Evolutionary conservation across 345 rosid species (phyloP).

Genomic region (Cardamine chenopodiifolia): DNA sequence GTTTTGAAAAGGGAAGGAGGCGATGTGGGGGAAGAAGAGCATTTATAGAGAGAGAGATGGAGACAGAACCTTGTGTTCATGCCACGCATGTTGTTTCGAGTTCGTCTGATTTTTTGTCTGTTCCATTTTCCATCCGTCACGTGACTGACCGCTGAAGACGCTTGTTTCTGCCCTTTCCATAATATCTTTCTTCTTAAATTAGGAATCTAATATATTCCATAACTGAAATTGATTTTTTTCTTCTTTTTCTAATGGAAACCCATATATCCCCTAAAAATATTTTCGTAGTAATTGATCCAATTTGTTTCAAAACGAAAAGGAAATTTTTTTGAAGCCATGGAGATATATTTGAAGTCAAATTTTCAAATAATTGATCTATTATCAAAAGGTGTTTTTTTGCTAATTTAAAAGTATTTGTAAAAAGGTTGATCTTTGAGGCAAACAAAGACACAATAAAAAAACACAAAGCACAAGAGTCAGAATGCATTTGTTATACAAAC

Average conservation of each 20-base stretch:
- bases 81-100: constrained; percentile 41
- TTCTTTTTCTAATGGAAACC: not conserved
- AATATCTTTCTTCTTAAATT: not conserved
- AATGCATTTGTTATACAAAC: constrained; percentile 38
- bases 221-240: not conserved
- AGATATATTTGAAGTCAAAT: not conserved
- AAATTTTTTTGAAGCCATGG: not conserved
- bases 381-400: not conserved
- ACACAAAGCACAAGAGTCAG: constrained; percentile 15
- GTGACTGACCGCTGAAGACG: constrained; percentile 38
- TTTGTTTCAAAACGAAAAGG: not conserved
- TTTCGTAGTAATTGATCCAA: not conserved
- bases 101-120: constrained; percentile 25
- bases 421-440: constrained; percentile 16
- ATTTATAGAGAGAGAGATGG: constrained; percentile 41
- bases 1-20: constrained; percentile 18
- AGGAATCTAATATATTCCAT: not conserved
- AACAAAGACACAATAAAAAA: constrained; percentile 17
- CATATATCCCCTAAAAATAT: not conserved
- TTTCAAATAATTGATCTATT: not conserved
- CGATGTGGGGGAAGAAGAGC: constrained; percentile 18
- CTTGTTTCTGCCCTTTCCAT: constrained; percentile 19
- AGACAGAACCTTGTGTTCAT: constrained; percentile 20
- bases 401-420: not conserved
- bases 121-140: constrained; percentile 38